Evolutionary conservation across 208 protist genomes (phyloP).

Genomic region (Acanthamoeba polyphaga): DNA sequence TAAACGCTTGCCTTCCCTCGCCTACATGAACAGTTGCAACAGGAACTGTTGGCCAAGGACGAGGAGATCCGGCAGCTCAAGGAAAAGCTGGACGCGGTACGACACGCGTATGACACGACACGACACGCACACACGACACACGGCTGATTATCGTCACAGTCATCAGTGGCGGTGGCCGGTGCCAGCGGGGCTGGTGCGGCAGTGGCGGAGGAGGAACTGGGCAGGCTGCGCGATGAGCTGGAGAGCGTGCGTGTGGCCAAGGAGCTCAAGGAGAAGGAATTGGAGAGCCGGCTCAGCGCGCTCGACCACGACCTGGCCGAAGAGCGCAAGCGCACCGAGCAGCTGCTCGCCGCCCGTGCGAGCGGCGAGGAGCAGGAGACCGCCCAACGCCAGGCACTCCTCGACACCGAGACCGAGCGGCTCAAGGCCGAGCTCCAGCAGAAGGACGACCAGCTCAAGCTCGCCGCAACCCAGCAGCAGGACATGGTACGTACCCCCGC

Average conservation of each 20-base stretch:
- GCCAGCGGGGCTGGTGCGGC: not conserved
- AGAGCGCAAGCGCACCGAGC: not conserved
- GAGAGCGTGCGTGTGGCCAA: not conserved
- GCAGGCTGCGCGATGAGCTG: not conserved
- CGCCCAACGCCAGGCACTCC: not conserved
- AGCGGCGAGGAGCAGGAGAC: not conserved
- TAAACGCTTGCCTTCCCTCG: not conserved
- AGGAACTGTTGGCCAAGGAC: not conserved
- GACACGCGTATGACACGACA: not conserved
- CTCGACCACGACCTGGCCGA: not conserved
- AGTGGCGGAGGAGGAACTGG: not conserved
- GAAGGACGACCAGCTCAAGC: conserved; percentile 4
- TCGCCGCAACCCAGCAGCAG: not conserved
- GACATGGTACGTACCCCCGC: not conserved
- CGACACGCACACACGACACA: not conserved
- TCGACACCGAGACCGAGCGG: not conserved
- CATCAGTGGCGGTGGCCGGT: not conserved
- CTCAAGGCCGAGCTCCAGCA: not conserved
- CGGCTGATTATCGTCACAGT: not conserved
- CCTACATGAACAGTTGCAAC: not conserved
- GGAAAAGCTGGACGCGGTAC: not conserved
- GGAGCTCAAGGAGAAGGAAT: not conserved
- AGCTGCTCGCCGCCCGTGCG: not conserved
- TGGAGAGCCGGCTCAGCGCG: not conserved
- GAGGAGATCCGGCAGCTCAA: not conserved